phyloP scores from a whole-genome alignment of 2,329 filamentous ascomycete species.

The Colletotrichum sp. region DNA sequence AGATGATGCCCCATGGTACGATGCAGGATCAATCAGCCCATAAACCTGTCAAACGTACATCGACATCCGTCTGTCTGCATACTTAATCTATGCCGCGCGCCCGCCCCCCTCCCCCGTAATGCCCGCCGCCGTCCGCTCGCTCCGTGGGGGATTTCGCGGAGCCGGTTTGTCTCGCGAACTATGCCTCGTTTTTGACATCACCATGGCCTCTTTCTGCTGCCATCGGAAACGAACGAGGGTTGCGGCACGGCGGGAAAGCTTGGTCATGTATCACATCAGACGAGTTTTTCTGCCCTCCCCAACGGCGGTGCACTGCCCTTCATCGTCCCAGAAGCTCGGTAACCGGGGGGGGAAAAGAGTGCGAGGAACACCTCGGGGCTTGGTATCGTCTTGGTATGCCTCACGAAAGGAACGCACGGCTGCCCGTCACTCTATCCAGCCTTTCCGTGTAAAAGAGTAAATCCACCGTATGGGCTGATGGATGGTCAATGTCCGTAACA shows the following conservation, averaged over 20 bases:
- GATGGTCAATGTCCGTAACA: background rate
- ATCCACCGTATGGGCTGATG: background rate
- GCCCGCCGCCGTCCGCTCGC: background rate
- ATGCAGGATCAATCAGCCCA: background rate
- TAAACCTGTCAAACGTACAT: background rate
- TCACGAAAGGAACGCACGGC: background rate
- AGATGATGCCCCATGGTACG: background rate
- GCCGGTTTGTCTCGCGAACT: background rate
- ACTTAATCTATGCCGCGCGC: background rate
- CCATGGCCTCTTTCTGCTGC: background rate
- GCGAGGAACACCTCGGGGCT: background rate
- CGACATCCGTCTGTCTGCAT: background rate
- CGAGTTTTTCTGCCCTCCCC: background rate
- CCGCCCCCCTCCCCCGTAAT: background rate
- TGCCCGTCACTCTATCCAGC: background rate
- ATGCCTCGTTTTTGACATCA: background rate
- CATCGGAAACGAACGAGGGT: background rate
- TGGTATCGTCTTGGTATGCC: background rate
- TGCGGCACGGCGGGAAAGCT: background rate
- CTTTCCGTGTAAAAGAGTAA: background rate
- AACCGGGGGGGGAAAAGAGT: background rate
- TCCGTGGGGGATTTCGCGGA: background rate
- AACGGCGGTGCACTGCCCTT: background rate
- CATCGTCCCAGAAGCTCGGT: background rate
- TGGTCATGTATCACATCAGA: constrained; percentile 8